Evolutionary conservation across 352 stramenopile genomes (phyloP).

Genomic region (Globisporangium canariense): DNA sequence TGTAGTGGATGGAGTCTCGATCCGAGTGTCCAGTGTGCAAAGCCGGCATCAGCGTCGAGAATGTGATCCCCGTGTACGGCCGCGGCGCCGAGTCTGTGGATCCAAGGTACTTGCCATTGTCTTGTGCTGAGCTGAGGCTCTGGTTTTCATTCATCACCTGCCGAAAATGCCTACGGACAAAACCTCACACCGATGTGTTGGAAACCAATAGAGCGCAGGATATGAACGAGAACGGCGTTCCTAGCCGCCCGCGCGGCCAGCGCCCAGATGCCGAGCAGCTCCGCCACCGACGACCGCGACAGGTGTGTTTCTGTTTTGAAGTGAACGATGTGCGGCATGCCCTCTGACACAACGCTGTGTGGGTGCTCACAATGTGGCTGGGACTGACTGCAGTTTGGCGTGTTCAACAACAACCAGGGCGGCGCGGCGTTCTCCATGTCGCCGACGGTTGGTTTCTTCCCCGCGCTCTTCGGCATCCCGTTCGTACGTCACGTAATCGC

Average conservation of each 20-base stretch:
- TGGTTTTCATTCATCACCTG: too few relatives aligned
- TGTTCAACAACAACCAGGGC: conserved; percentile 31
- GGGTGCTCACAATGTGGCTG: neutral
- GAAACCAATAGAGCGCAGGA: conserved; percentile 21
- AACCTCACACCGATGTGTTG: neutral
- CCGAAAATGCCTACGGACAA: too few relatives aligned
- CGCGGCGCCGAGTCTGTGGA: conserved; percentile 68
- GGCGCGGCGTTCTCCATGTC: conserved; percentile 47
- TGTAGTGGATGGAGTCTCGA: conserved; percentile 73
- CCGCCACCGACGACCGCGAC: conserved; percentile 42
- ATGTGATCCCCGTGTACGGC: conserved; percentile 88
- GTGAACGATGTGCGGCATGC: neutral
- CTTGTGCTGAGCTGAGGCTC: too few relatives aligned
- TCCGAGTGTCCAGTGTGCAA: conserved; percentile 91
- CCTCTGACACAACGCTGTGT: neutral
- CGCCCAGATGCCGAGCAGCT: conserved; percentile 57
- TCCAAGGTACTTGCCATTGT: conserved; percentile 30
- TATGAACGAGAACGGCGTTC: conserved; percentile 32
- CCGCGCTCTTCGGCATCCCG: conserved; percentile 73
- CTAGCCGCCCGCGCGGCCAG: conserved; percentile 56
- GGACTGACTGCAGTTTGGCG: conserved; percentile 25
- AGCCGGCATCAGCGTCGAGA: conserved; percentile 84
- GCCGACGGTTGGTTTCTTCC: conserved; percentile 80
- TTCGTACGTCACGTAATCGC: conserved; percentile 25
- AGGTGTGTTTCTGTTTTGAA: conserved; percentile 25